Base-by-base conservation (phyloP, 495 filamentous ascomycete genomes). In the Aspergillus panamensis region DNA sequence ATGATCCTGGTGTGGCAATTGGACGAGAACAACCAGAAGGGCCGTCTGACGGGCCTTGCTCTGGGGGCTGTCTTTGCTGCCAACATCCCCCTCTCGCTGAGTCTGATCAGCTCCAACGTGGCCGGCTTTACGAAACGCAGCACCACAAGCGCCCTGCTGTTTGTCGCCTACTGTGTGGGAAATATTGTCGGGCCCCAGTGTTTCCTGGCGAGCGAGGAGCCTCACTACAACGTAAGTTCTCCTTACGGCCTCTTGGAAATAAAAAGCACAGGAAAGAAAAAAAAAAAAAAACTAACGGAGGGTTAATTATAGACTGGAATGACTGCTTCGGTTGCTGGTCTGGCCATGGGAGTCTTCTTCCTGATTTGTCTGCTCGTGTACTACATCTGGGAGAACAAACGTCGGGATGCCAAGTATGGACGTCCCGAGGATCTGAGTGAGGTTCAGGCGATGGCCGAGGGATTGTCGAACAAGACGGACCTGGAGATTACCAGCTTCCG, bases 51-150 rank as follows among this genome's bases (percentile, higher is more conserved):
- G 0, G 81, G 81, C 0, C 77, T 84, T 59, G 83, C 83, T 51
- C 57, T 86, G 0, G 79, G 75, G 1, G 72, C 79, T 50, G 75
- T 78, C 12, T 72, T 71, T 43, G 74, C 83, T 1, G 80, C 77
- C 31, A 82, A 81, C 32, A 81, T 84, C 62, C 83, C 84, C 0
- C 77, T 81, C 1, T 66, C 82, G 0, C 65, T 86, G 17, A 78
- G 75, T 33, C 62, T 86, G 13, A 80, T 86, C 50, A 77, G 72
- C 0, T 82, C 78, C 7, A 87, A 87, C 57, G 78, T 88, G 0
- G 82, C 82, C 3, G 84, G 82, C 12, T 84, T 83, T 66, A 85
- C 84, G 16, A 87, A 87, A 64, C 82, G 84, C 42, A 76, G 69
- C 21, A 62, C 67, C 1, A 70, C 73, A n/a, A 70, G 68, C 19